These are phyloP conservation scores for Boletus reticuloceps DNA, from an alignment of 768 basidiomycete genomes.

Conservation along the genomic window DNA sequence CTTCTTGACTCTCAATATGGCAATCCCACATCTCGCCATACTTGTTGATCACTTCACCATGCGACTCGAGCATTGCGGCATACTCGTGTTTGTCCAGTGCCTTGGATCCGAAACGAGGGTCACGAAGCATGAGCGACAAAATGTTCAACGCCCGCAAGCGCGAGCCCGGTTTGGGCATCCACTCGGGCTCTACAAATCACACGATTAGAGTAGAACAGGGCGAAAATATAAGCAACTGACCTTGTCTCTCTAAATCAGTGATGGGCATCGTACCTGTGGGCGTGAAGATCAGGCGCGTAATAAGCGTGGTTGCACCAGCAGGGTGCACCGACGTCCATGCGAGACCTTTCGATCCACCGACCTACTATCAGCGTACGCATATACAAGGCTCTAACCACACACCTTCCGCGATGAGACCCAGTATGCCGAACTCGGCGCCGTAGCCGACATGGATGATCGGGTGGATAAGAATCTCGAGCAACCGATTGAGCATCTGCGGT, in stretches of 20 bases:
- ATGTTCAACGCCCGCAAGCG: conserved; percentile 50
- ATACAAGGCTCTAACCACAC: neutral
- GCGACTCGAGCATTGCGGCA: conserved; percentile 32
- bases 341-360: conserved; percentile 43
- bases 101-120: conserved; percentile 36
- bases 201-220: neutral
- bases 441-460: conserved; percentile 64
- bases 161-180: conserved; percentile 26
- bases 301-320: conserved; percentile 33
- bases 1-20: conserved; percentile 34
- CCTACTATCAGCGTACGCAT: neutral
- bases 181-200: conserved; percentile 15
- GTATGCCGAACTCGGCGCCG: conserved; percentile 62
- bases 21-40: conserved; percentile 50
- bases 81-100: conserved; percentile 35
- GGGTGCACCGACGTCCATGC: conserved; percentile 55
- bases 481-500: conserved; percentile 58
- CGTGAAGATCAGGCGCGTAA: conserved; percentile 33
- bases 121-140: conserved; percentile 52
- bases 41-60: conserved; percentile 39
- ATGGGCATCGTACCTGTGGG: conserved; percentile 19
- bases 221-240: neutral
- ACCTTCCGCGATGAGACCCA: conserved; percentile 67
- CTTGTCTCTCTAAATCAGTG: conserved; percentile 21
- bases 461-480: conserved; percentile 60